Conservation (phyloP, 768 basidiomycete genomes). For the Lactarius trivialis region DNA sequence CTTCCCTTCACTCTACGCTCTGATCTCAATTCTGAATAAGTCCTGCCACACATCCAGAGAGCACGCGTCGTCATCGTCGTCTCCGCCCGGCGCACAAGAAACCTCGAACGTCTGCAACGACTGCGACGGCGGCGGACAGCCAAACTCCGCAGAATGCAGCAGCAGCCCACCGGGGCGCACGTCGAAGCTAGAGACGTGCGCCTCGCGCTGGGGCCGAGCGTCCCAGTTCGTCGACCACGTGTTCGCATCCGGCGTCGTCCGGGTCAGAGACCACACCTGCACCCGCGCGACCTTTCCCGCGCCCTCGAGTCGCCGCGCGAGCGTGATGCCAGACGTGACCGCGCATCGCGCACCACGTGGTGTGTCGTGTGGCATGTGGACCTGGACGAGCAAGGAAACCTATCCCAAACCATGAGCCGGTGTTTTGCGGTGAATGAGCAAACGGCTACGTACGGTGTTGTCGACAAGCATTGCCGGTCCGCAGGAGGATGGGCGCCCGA, state of each 20-base stretch:
- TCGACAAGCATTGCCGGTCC: slow-evolving; percentile 15
- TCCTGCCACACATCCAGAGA: slow-evolving; percentile 17
- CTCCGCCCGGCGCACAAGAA: slow-evolving; percentile 5
- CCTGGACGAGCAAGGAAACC: slow-evolving; percentile 10
- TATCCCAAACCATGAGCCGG: not conserved
- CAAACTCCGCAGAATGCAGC: slow-evolving; percentile 5
- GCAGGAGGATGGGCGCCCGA: slow-evolving; percentile 5
- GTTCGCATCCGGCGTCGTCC: not conserved
- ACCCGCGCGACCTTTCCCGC: slow-evolving; percentile 1
- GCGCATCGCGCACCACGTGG: slow-evolving; percentile 7
- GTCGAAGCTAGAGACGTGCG: slow-evolving; percentile 7
- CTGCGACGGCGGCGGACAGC: slow-evolving; percentile 8
- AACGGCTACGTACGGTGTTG: slow-evolving; percentile 4
- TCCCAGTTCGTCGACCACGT: not conserved
- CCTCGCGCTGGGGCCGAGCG: not conserved
- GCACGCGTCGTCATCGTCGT: slow-evolving; percentile 2
- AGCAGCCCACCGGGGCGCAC: slow-evolving; percentile 1
- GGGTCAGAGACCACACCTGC: slow-evolving; percentile 6
- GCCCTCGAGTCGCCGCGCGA: slow-evolving; percentile 3
- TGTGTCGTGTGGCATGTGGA: slow-evolving; percentile 8
- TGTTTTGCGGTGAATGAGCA: too few species aligned
- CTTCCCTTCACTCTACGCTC: not conserved
- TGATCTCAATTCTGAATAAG: slow-evolving; percentile 10
- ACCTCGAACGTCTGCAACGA: slow-evolving; percentile 14
- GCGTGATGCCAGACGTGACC: slow-evolving; percentile 11